Conservation (phyloP, 352 stramenopile genomes). For the Phytophthora crassamura region DNA sequence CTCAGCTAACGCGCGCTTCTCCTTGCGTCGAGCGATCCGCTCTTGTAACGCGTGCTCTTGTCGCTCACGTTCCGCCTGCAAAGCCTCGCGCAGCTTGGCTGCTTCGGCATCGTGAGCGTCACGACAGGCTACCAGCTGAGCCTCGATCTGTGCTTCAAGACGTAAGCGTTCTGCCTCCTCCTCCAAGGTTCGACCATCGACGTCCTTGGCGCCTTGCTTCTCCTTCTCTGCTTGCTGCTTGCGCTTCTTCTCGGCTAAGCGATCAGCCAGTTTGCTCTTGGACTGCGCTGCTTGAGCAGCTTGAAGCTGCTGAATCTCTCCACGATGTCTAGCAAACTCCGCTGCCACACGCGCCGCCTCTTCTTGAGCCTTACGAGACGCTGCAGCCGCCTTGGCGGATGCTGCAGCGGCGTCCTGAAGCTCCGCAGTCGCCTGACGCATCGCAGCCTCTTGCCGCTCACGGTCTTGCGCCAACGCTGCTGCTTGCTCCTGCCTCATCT, state of each 20-base stretch:
- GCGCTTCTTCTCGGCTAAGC: slow-evolving; percentile 68
- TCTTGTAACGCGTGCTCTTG: slow-evolving; percentile 65
- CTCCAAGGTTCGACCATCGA: slow-evolving; percentile 11
- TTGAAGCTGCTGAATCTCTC: slow-evolving; percentile 48
- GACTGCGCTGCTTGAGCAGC: slow-evolving; percentile 48
- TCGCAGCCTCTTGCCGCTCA: slow-evolving; percentile 47
- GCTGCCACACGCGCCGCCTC: slow-evolving; percentile 62
- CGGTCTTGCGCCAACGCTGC: slow-evolving; percentile 45
- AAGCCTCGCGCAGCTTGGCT: slow-evolving; percentile 34
- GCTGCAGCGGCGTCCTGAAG: slow-evolving; percentile 34
- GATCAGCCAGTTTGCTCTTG: slow-evolving; percentile 71
- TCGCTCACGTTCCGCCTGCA: slow-evolving; percentile 48
- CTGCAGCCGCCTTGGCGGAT: slow-evolving; percentile 51
- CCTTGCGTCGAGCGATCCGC: slow-evolving; percentile 59
- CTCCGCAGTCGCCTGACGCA: slow-evolving; percentile 41
- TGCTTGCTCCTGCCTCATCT: slow-evolving; percentile 38
- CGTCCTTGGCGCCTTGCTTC: background rate
- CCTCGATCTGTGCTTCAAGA: slow-evolving; percentile 37
- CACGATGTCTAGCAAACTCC: slow-evolving; percentile 64
- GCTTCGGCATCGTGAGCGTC: slow-evolving; percentile 35
- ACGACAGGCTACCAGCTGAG: slow-evolving; percentile 36
- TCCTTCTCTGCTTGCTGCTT: slow-evolving; percentile 14
- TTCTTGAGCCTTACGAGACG: slow-evolving; percentile 51
- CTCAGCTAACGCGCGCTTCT: slow-evolving; percentile 32
- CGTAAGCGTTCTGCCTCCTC: slow-evolving; percentile 30